These are phyloP conservation scores for Haplosporangium gracile DNA, from an alignment of 192 early-diverging fungal genomes.

Conservation along the genomic window DNA sequence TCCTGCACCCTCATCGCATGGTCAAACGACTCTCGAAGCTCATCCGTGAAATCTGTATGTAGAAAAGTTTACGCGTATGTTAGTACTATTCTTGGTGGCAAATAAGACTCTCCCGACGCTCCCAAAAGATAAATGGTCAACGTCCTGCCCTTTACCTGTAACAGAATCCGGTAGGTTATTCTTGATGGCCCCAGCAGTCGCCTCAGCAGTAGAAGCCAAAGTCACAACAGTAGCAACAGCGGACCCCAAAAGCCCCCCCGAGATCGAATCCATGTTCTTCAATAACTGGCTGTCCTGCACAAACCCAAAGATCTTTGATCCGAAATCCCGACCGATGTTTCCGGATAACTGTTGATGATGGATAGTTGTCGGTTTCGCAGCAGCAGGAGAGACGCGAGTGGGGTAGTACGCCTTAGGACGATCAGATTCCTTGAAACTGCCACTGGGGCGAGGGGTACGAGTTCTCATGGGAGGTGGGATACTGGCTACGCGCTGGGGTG, in stretches of 20 bases:
- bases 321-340: conserved; percentile 10
- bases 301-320: conserved; percentile 15
- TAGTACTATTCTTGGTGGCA: neutral
- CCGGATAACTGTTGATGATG: neutral
- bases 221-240: conserved; percentile 20
- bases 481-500: neutral
- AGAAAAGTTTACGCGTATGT: neutral
- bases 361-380: neutral
- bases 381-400: neutral
- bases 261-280: conserved; percentile 23
- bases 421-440: neutral
- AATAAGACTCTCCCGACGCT: too few species aligned
- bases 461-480: neutral
- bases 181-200: conserved; percentile 14
- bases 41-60: conserved; percentile 13
- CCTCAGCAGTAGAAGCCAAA: conserved; percentile 19
- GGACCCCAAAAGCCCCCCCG: conserved; percentile 19
- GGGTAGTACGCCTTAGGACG: neutral
- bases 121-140: neutral
- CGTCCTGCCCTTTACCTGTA: conserved; percentile 4
- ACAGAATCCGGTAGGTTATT: conserved; percentile 22
- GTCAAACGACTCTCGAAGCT: conserved; percentile 27
- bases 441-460: neutral
- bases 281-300: conserved; percentile 13
- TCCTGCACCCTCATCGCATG: conserved; percentile 7